Base-by-base conservation (phyloP, 2,329 filamentous ascomycete species). In the Colletotrichum limetticola region DNA sequence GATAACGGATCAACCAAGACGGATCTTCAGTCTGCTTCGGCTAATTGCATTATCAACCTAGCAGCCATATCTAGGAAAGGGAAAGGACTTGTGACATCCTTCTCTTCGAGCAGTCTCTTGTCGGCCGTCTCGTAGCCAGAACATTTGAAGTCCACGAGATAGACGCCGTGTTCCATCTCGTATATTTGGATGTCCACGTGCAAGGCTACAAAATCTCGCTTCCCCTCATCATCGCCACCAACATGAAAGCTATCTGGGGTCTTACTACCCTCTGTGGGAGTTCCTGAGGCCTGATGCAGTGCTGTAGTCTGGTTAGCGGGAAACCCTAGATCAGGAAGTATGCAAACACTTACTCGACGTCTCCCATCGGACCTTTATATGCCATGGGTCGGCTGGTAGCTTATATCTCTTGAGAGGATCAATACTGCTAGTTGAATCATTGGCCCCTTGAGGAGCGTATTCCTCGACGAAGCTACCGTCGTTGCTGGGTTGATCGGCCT, bases 91-190 rank as follows among this genome's bases (percentile, higher is more conserved):
- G 95, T 96, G 75, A 98, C 95, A 79, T 97, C 94, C 88, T 98
- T 98, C 84, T 98, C 95, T 78, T 97, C 95, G 63, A 95, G 85
- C 63, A 93, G 85, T 76, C 92, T 91, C 61, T 96, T 92, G 68
- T 97, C 87, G 14, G 86, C 79, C 59, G 89, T 94, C 85, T 99
- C 97, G 83, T 99, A 99, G 24, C 97, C 97, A 16, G 97, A 95
- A 82, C 96, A 98, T 82, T 98, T 98, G 87, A 99, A 99, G 82
- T 99, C 97, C 61, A 99, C 97, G 75, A 99, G 92, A 82, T 96
- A 98, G 76, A 97, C 96, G 68, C 94, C 93, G 71, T 92, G 91
- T 82, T 98, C 96, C 86, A 98, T 95, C 80, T 95, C 93, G 83
- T 98, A 98, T 64, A 98, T 92, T 81, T 98, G 97, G 75, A 99